phyloP scores from a whole-genome alignment of 2,329 filamentous ascomycete species.

The Parafenestella ontariensis region DNA sequence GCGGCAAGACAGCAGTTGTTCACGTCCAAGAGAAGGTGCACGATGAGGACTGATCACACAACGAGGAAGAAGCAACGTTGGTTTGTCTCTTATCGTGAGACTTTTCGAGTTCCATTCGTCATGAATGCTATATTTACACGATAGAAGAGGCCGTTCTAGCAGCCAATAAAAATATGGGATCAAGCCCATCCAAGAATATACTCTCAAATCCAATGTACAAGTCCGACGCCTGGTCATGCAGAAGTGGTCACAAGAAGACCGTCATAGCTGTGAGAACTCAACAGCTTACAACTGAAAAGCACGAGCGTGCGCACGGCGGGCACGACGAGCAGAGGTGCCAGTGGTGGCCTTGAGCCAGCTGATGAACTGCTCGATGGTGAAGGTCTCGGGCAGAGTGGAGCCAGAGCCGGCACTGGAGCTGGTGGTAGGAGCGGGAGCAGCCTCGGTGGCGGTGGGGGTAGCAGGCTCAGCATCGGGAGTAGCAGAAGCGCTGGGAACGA shows the following conservation, averaged over 20 bases:
- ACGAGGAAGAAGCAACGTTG: not conserved
- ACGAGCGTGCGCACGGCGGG: constrained; percentile 47
- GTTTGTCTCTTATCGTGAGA: not conserved
- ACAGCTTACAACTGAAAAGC: constrained; percentile 46
- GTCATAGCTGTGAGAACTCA: not conserved
- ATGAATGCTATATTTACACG: constrained; percentile 23
- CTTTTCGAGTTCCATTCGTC: constrained; percentile 24
- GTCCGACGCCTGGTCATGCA: constrained; percentile 17
- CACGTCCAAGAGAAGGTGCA: not conserved
- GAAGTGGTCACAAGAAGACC: not conserved
- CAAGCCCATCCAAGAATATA: constrained; percentile 12
- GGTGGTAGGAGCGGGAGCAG: constrained; percentile 14
- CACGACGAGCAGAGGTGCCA: constrained; percentile 25
- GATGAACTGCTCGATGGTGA: constrained; percentile 41
- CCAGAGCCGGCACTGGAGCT: constrained; percentile 21
- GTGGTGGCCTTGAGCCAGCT: constrained; percentile 36
- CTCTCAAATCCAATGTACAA: constrained; percentile 13
- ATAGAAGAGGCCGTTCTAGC: constrained; percentile 20
- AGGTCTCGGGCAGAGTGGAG: constrained; percentile 34
- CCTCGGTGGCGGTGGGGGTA: constrained; percentile 10
- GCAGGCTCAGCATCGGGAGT: constrained; percentile 8
- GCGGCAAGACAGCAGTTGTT: too few relatives aligned
- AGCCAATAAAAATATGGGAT: constrained; percentile 11
- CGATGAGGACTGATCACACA: too few relatives aligned
- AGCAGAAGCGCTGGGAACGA: constrained; percentile 8